Evolutionary conservation across 257 asterid genomes (phyloP).

Genomic region (Solanum stenotomum): DNA sequence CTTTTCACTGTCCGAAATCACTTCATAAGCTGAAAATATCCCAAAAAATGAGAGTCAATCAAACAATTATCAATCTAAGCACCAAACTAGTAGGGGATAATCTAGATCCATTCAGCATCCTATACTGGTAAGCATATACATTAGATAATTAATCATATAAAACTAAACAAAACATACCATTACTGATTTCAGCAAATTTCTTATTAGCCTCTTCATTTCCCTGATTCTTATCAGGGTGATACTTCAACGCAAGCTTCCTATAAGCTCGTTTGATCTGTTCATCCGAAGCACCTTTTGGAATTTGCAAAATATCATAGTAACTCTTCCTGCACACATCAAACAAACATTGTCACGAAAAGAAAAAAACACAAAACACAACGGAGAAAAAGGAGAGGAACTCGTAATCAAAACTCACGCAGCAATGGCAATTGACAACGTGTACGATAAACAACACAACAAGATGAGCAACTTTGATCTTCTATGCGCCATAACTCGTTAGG

Average conservation of each 20-base stretch:
- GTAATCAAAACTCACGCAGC: conserved; percentile 58
- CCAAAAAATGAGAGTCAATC: background rate
- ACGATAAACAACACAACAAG: conserved; percentile 37
- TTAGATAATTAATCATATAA: background rate
- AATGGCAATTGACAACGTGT: conserved; percentile 37
- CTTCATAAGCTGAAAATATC: conserved; percentile 72
- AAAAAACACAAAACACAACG: background rate
- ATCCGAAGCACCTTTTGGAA: conserved; percentile 71
- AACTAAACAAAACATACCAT: conserved; percentile 31
- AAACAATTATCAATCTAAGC: background rate
- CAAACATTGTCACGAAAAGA: background rate
- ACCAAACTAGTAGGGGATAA: too few species aligned
- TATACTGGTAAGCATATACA: background rate
- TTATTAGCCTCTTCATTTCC: conserved; percentile 91
- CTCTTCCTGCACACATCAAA: conserved; percentile 48
- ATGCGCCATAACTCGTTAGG: conserved; percentile 50
- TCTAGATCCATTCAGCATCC: background rate
- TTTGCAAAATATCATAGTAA: conserved; percentile 76
- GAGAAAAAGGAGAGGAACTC: background rate
- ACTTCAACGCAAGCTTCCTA: conserved; percentile 85
- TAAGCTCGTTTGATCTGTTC: conserved; percentile 93
- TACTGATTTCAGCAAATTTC: conserved; percentile 87
- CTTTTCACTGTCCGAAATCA: conserved; percentile 75
- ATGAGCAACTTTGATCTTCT: conserved; percentile 48
- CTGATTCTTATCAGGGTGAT: conserved; percentile 87